Percentiles rank a stretch among this genome's conserved stretches.
Conservation (phyloP, 2,329 filamentous ascomycete genomes). For the Huntiella abstrusa region DNA sequence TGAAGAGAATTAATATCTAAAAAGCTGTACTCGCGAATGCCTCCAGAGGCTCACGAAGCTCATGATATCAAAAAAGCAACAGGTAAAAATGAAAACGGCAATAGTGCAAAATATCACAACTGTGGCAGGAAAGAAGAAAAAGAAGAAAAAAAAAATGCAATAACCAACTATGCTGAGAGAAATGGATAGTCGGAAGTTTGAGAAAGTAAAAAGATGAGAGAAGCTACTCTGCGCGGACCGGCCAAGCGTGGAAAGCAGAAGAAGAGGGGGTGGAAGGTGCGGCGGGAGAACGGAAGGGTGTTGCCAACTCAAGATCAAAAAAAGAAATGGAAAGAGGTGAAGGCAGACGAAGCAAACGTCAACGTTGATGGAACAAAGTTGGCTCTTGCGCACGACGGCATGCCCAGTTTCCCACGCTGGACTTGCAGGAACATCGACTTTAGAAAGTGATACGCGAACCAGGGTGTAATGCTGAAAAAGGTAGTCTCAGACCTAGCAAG, state of each 20-base stretch:
- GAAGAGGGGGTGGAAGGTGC: neutral
- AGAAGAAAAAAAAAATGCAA: constrained; percentile 6
- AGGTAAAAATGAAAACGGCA: constrained; percentile 5
- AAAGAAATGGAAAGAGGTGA: neutral
- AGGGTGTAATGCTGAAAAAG: too few species aligned
- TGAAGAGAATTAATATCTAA: neutral
- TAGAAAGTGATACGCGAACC: too few species aligned
- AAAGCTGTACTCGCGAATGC: neutral
- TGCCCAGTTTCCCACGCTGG: neutral
- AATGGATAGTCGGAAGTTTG: neutral
- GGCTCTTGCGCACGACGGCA: neutral
- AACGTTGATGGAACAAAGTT: neutral
- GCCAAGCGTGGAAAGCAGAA: neutral
- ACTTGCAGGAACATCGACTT: neutral
- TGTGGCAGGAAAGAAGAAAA: constrained; percentile 8
- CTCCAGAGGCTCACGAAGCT: constrained; percentile 2
- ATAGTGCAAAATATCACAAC: constrained; percentile 8
- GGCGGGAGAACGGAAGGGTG: neutral
- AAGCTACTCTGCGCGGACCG: neutral
- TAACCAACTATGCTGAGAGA: neutral
- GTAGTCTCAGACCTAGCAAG: too few species aligned
- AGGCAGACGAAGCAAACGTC: neutral
- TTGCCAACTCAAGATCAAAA: neutral
- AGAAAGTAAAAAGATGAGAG: neutral
- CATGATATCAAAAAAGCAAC: neutral